Base-by-base conservation (phyloP, 768 basidiomycete genomes). In the Pisolithus sp. region DNA sequence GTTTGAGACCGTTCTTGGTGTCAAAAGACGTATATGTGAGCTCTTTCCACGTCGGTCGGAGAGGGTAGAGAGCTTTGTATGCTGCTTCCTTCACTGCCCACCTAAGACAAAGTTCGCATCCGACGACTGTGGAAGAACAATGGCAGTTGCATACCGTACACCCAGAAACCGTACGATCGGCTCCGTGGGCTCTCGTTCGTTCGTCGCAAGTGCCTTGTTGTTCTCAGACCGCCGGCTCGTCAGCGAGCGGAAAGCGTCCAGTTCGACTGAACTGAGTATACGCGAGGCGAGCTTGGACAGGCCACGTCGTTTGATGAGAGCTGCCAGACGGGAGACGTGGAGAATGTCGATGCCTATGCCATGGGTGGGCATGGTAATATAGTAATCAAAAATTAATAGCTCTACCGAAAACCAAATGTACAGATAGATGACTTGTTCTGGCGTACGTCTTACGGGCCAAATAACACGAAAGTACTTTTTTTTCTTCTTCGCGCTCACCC, bases 21-120 rank as follows among this genome's bases (percentile, higher is more conserved):
- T 64, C 68, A 43, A 68, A 66, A 13, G 66, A 53, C 47, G 52
- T 62, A 48, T 77, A 88, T 6, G 77, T 76, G 53, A 92, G 65
- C 23, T 91, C 80, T 60, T 89, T 87, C 91, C 90, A 93, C 7
- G 78, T 80, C 17, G 86, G 80, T 30, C 61, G 71, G 39, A 76
- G 62, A 0, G 89, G 89, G 62, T 81, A 89, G 53, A 91, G 61
- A 0, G 90, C 91, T 62, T 93, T 93, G 71, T 92, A 93, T 0
- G 83, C 82, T 0, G 91, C 87, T 67, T 93, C 91, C 59, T 93
- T 93, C 18, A 87, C 77, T 30, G 81, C 74, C 88, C 89, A 93
- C 15, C 90, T 93, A 58, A 4, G 24, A 18, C 30, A 30, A 5
- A 10, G 34, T 34, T 13, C 34, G 13, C 13, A 15, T 34, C 12